Evolutionary conservation across 2,329 filamentous ascomycete genomes (phyloP).

Genomic region (Fusarium brachygibbosum): DNA sequence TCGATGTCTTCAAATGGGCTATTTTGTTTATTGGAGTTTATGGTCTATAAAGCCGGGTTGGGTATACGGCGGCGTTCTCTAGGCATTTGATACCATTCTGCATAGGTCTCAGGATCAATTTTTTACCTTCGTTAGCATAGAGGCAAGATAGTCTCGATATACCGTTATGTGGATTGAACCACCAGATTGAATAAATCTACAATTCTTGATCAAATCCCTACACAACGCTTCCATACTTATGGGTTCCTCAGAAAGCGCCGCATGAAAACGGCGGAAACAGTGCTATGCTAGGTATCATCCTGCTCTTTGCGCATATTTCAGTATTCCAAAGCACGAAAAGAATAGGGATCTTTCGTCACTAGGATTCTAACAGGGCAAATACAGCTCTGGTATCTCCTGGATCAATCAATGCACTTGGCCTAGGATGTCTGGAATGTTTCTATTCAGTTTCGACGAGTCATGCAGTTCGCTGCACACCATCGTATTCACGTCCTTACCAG

Average conservation of each 20-base stretch:
- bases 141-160: constrained; percentile 34
- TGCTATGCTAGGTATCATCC: neutral
- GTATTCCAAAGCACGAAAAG: neutral
- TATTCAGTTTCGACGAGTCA: neutral
- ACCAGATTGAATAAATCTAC: constrained; percentile 29
- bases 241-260: neutral
- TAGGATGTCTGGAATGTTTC: neutral
- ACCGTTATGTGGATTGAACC: constrained; percentile 22
- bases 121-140: constrained; percentile 40
- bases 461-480: neutral
- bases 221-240: neutral
- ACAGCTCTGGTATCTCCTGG: neutral
- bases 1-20: constrained; percentile 17
- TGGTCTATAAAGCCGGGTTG: constrained; percentile 26
- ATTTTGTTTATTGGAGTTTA: constrained; percentile 36
- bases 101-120: constrained; percentile 36
- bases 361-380: neutral
- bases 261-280: neutral
- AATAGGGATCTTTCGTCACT: neutral
- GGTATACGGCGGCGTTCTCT: constrained; percentile 41
- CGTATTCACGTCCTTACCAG: neutral
- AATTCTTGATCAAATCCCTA: neutral
- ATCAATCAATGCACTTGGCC: neutral
- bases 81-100: constrained; percentile 50
- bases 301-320: neutral